These are phyloP conservation scores for Dendrobium huoshanense DNA, from an alignment of 106 monocot genomes.

Conservation along the genomic window DNA sequence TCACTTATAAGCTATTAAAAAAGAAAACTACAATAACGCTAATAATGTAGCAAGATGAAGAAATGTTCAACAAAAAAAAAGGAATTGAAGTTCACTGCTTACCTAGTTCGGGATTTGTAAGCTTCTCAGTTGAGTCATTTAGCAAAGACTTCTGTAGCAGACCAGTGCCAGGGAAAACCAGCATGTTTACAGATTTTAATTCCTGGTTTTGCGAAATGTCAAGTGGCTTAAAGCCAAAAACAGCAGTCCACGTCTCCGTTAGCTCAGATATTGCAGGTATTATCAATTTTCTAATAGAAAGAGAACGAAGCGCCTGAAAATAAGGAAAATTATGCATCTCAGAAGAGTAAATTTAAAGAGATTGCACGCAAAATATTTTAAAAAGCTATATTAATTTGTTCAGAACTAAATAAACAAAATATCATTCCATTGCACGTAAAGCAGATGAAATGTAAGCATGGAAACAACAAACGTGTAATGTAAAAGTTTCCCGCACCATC, in stretches of 20 bases:
- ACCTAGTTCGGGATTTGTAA: constrained; percentile 21
- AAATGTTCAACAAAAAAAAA: background rate
- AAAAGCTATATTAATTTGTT: background rate
- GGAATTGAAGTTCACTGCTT: background rate
- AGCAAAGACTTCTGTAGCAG: constrained; percentile 57
- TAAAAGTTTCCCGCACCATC: background rate
- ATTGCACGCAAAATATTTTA: background rate
- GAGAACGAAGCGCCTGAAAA: constrained; percentile 69
- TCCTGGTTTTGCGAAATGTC: constrained; percentile 45
- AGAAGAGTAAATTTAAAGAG: background rate
- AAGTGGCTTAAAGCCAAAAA: constrained; percentile 72
- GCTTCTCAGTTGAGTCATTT: constrained; percentile 15
- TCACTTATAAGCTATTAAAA: background rate
- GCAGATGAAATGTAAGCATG: background rate
- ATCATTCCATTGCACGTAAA: background rate
- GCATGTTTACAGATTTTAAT: constrained; percentile 50
- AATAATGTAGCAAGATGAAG: background rate
- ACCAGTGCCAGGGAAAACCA: constrained; percentile 85
- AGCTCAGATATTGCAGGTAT: constrained; percentile 94
- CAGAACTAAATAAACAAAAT: background rate
- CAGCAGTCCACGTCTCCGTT: constrained; percentile 64
- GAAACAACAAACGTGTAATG: background rate
- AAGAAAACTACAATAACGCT: background rate
- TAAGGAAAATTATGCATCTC: background rate
- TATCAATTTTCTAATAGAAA: constrained; percentile 64